Base-by-base conservation (phyloP, 1,284 basidiomycete species). In the Cryptococcus sp. region DNA sequence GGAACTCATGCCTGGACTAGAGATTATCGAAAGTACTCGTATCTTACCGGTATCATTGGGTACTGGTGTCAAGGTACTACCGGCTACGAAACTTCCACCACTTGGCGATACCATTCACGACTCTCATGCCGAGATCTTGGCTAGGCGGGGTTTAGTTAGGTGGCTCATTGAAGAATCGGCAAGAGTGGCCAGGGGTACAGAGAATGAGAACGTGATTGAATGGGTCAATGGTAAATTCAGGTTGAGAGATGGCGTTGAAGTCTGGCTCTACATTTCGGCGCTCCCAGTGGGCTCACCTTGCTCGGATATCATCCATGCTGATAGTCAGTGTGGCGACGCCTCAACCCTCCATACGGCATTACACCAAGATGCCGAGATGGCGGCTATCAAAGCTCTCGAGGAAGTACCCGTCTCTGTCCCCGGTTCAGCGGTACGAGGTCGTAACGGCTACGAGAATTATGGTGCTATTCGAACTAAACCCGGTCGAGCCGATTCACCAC, bases 401-500 rank as follows among this genome's bases (percentile, higher is more conserved):
- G 45, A 24, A 13, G 44, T 48, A 4, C 41, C 56, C 0, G 11
- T 21, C 13, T 22, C 23, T 19, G 21, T 19, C 7, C 41, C 19
- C 11, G 41, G 41, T 5, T 16, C 41, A 1, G 78, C 83, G 0
- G 81, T 85, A 0, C 77, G 91, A 52, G 91, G 91, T 1, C 79
- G 91, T 16, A 82, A 87, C 60, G 84, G 86, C 44, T 94, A 92
- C 70, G 67, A 81, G 5, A 78, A 84, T 9, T 76, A 83, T 31
- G 86, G 88, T 7, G 84, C 86, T 13, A 74, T 94, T 39, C 84
- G 91, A 24, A 93, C 91, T 1, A 96, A 94, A 68, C 91, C 91
- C 1, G 91, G 77, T 11, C 83, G 91, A 49, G 84, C 87, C 0
- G 91, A 94, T 67, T 85, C 88, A 0, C 84, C 84, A 0, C 83